Conservation (phyloP, 2,329 filamentous ascomycete genomes). For the Chrysoporthe cubensis region DNA sequence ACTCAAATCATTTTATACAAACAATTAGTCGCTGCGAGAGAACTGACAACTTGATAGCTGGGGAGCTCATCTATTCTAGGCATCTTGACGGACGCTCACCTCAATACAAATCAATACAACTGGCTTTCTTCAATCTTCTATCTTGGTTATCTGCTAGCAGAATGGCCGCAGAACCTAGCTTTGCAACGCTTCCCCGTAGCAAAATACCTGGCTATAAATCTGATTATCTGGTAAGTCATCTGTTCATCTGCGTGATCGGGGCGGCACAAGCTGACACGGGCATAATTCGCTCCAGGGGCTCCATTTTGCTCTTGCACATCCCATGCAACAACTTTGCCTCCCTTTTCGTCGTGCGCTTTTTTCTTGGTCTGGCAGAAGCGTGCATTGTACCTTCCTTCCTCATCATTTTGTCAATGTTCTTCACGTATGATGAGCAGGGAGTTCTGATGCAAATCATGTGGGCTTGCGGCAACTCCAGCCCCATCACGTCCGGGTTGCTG, state of each 20-base stretch:
- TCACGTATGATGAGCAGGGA: slow-evolving; percentile 42
- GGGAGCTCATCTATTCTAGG: slow-evolving; percentile 28
- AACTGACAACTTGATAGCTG: slow-evolving; percentile 9
- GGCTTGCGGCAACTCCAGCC: slow-evolving; percentile 42
- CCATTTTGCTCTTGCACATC: slow-evolving; percentile 38
- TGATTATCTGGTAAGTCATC: slow-evolving; percentile 31
- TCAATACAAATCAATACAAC: slow-evolving; percentile 42
- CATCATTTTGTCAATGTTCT: slow-evolving; percentile 41
- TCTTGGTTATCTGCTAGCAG: slow-evolving; percentile 25
- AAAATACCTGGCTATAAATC: slow-evolving; percentile 28
- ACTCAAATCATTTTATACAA: neutral
- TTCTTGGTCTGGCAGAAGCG: slow-evolving; percentile 36
- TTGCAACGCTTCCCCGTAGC: slow-evolving; percentile 22
- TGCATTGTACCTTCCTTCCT: slow-evolving; percentile 33
- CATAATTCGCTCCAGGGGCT: slow-evolving; percentile 32
- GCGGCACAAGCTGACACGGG: neutral
- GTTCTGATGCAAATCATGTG: slow-evolving; percentile 44
- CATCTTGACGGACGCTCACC: slow-evolving; percentile 25
- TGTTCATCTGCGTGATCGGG: neutral
- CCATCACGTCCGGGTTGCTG: slow-evolving; percentile 38
- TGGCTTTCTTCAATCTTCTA: slow-evolving; percentile 33
- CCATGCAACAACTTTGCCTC: slow-evolving; percentile 34
- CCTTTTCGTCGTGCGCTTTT: slow-evolving; percentile 36
- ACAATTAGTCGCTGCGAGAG: neutral
- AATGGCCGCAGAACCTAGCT: slow-evolving; percentile 27